A percentile compares a stretch with the other conserved stretches of the same genome.
Conservation (phyloP, 805 yeast species). For the Metschnikowia baotianmanensis region DNA sequence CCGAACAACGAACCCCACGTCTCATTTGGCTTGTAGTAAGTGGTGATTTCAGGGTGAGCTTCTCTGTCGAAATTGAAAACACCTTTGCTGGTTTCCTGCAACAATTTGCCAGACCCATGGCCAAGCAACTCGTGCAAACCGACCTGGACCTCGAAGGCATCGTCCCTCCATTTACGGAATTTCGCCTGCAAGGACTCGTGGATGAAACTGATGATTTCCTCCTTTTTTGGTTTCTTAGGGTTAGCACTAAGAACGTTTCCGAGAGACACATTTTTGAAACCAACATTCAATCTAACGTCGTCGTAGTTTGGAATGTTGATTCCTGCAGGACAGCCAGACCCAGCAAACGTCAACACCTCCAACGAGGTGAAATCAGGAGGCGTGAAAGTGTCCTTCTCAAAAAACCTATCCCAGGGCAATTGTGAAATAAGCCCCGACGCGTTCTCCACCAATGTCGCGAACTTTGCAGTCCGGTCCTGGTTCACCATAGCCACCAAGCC, state of each 20-base stretch:
- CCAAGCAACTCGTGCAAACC: slow-evolving; percentile 91
- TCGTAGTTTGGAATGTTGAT: slow-evolving; percentile 92
- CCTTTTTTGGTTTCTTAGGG: slow-evolving; percentile 60
- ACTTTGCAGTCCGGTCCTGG: slow-evolving; percentile 80
- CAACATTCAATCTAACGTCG: slow-evolving; percentile 77
- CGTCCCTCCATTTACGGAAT: slow-evolving; percentile 70
- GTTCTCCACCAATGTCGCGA: slow-evolving; percentile 61
- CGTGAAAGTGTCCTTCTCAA: slow-evolving; percentile 80
- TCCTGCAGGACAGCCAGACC: slow-evolving; percentile 90
- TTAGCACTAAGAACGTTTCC: slow-evolving; percentile 80
- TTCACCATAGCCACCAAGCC: slow-evolving; percentile 88
- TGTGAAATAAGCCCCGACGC: slow-evolving; percentile 63
- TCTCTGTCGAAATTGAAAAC: slow-evolving; percentile 67
- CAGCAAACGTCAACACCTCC: slow-evolving; percentile 86
- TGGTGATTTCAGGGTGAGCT: slow-evolving; percentile 64
- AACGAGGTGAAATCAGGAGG: slow-evolving; percentile 92
- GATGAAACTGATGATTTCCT: slow-evolving; percentile 68
- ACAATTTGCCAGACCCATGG: slow-evolving; percentile 85
- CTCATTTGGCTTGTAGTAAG: slow-evolving; percentile 76
- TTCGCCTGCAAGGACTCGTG: slow-evolving; percentile 49
- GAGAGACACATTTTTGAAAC: slow-evolving; percentile 85
- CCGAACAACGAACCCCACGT: slow-evolving; percentile 92
- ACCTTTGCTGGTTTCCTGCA: slow-evolving; percentile 55
- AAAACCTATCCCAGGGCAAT: slow-evolving; percentile 76
- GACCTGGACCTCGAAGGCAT: slow-evolving; percentile 89